Conservation (phyloP, 176 grass and related monocot species). For the Carex myosuroides region DNA sequence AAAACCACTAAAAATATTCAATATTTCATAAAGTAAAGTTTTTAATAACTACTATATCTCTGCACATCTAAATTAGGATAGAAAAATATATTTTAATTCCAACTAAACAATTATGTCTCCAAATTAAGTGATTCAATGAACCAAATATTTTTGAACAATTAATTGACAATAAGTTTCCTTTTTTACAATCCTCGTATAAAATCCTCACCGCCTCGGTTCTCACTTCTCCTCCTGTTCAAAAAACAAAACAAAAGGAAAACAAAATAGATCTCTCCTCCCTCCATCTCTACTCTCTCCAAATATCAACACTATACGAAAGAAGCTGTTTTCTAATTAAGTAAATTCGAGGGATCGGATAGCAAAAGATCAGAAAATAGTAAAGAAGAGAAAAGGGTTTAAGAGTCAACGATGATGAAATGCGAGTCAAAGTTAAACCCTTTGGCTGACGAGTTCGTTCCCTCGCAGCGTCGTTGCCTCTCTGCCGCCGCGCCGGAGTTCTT, state of each 20-base stretch:
- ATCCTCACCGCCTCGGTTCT: background rate
- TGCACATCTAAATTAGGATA: background rate
- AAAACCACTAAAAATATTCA: background rate
- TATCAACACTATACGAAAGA: background rate
- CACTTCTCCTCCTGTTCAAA: background rate
- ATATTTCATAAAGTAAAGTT: background rate
- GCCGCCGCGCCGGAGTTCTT: slow-evolving; percentile 1
- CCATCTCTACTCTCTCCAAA: background rate
- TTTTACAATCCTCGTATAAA: background rate
- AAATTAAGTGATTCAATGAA: background rate
- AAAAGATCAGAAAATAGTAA: background rate
- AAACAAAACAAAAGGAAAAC: background rate
- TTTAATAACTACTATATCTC: background rate
- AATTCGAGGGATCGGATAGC: background rate
- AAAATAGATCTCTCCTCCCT: background rate
- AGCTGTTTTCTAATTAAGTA: background rate
- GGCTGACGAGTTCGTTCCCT: background rate
- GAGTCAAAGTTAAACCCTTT: slow-evolving; percentile 7
- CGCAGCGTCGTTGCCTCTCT: background rate
- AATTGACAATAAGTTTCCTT: background rate
- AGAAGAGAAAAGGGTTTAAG: slow-evolving; percentile 3
- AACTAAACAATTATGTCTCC: background rate
- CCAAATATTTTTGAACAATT: background rate
- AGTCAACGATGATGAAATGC: background rate
- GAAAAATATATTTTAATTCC: background rate